Evolutionary conservation across 306 rosid species (phyloP), one percentile per base, ranked within the genome.

Genomic region (Canavalia gladiata): DNA sequence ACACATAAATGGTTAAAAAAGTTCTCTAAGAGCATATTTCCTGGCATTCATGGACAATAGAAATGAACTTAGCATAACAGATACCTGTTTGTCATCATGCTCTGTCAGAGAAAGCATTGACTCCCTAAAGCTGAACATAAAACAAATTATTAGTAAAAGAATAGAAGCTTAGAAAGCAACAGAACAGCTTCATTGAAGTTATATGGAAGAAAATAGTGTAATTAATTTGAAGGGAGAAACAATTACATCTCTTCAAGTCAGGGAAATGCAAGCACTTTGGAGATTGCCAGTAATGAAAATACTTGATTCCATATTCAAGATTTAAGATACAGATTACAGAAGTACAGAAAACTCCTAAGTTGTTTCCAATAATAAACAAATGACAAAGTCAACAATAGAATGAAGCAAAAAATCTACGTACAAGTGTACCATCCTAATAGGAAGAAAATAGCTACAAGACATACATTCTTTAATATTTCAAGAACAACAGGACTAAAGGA

Each of bases 21-120:
- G 28, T 7, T 11, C 54, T 10, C 67, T n/a, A 58, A 77, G 50
- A 59, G 29, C 43, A 52, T 75, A 35, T 58, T 83, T 68, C 39
- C 45, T 29, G 55, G 75, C 58, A 30, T 58, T 47, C 9, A 8
- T 30, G 43, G 43, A 68, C 73, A 50, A 46, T 37, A 41, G 74
- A 68, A 45, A n/a, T 59, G 25, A 65, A 49, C 71, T 18, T 67
- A 47, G 72, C 50, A 47, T 62, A 49, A 55, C 41, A 45, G 43
- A 50, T 87, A 96, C 99, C 99, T 92, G 97, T 89, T 86, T 96
- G 91, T 96, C 99, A 51, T 88, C 92, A 54, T 96, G 99, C 87
- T 96, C 99, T 0, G 99, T 94, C 88, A 96, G 87, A 75, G 98
- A 90, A 78, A 96, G 83, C 84, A 96, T 90, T 1, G 99, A 96